Conservation (phyloP, 2,329 filamentous ascomycete genomes). For the Apiospora arundinis region DNA sequence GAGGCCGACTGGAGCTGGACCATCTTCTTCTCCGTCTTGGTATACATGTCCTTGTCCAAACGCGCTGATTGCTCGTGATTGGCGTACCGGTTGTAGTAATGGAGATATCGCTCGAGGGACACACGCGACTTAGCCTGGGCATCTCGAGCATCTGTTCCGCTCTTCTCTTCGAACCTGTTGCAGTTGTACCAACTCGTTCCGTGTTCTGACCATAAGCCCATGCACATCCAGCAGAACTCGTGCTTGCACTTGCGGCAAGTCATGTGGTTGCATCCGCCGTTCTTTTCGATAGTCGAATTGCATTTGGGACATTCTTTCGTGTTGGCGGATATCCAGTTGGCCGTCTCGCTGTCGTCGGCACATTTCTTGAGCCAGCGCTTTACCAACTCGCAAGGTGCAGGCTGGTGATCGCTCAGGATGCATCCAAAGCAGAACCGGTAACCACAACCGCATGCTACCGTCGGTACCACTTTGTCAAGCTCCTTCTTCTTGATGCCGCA, state of each 20-base stretch:
- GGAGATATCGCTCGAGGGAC: constrained; percentile 92
- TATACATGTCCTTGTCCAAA: constrained; percentile 92
- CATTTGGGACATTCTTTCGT: constrained; percentile 98
- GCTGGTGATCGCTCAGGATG: constrained; percentile 87
- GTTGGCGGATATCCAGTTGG: constrained; percentile 99
- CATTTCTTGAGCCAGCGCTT: constrained; percentile 98
- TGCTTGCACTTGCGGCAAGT: constrained; percentile 45
- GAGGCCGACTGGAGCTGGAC: constrained; percentile 91
- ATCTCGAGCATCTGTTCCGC: constrained; percentile 85
- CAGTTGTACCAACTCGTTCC: constrained; percentile 99
- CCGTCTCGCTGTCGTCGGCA: constrained; percentile 96
- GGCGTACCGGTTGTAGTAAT: constrained; percentile 99
- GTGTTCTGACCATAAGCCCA: constrained; percentile 98
- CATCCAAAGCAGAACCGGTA: constrained; percentile 97
- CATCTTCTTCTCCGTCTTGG: constrained; percentile 99
- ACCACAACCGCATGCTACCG: constrained; percentile 83
- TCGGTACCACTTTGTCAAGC: constrained; percentile 83
- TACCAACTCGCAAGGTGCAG: constrained; percentile 87
- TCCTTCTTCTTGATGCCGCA: constrained; percentile 89
- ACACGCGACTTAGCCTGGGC: constrained; percentile 90
- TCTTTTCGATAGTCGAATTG: constrained; percentile 98
- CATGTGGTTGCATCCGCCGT: constrained; percentile 57
- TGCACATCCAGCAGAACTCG: constrained; percentile 96
- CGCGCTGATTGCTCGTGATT: constrained; percentile 99
- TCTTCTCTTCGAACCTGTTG: constrained; percentile 96